These are phyloP conservation scores for Wickerhamiella nectarea DNA, from an alignment of 805 yeast species.

Conservation along the genomic window DNA sequence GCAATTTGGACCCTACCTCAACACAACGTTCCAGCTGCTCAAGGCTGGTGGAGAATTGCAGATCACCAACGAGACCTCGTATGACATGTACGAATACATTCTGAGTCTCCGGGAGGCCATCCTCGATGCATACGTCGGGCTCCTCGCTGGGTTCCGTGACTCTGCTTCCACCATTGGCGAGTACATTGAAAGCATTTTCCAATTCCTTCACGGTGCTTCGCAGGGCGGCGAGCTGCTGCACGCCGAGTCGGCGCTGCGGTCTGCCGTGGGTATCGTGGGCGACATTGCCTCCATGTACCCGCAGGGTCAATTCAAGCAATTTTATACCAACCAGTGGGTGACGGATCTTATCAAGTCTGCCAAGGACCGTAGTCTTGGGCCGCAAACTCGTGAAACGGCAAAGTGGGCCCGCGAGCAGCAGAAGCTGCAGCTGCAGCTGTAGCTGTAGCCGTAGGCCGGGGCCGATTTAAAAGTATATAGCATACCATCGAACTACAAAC, in stretches of 20 bases:
- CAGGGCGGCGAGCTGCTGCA: conserved; percentile 45
- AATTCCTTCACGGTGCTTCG: conserved; percentile 47
- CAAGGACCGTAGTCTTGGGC: conserved; percentile 44
- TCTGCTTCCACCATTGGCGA: conserved; percentile 51
- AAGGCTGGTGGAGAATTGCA: conserved; percentile 26
- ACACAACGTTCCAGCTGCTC: conserved; percentile 63
- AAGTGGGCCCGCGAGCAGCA: conserved; percentile 93
- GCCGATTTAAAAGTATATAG: too few relatives aligned
- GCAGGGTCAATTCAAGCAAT: conserved; percentile 55
- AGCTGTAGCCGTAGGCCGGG: too few relatives aligned
- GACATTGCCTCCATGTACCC: conserved; percentile 83
- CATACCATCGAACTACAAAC: too few relatives aligned
- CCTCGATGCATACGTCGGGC: conserved; percentile 91
- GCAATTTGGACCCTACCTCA: conserved; percentile 61
- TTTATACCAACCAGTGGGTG: conserved; percentile 66
- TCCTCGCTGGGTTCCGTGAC: conserved; percentile 75
- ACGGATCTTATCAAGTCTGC: conserved; percentile 65
- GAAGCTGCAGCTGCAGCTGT: conserved; percentile 23
- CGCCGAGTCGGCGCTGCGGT: conserved; percentile 60
- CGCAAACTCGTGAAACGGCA: conserved; percentile 76
- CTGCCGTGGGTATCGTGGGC: conserved; percentile 83
- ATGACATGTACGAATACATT: conserved; percentile 68
- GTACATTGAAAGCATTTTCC: conserved; percentile 56
- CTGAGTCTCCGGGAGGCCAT: conserved; percentile 67
- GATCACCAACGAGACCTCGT: conserved; percentile 35